Evolutionary conservation across 2,329 filamentous ascomycete species (phyloP).

Genomic region (Xylariales sp.): DNA sequence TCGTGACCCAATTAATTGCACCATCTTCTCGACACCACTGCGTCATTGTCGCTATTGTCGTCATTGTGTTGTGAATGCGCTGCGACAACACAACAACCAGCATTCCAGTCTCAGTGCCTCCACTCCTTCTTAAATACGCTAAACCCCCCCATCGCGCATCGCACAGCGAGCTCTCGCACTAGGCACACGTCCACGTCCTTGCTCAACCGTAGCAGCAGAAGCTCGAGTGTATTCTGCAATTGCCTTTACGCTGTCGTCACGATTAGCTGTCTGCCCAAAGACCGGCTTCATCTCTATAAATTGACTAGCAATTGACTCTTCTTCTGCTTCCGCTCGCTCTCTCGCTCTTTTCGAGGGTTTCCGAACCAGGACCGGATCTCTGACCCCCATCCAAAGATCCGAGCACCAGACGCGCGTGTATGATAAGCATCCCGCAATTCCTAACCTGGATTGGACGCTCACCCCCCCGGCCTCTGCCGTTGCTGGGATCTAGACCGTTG

Average conservation of each 20-base stretch:
- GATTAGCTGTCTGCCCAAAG: not conserved
- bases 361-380: not conserved
- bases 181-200: conserved; percentile 6
- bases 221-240: not conserved
- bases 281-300: conserved; percentile 13
- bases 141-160: not conserved
- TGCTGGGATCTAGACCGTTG: conserved; percentile 18
- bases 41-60: not conserved
- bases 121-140: conserved; percentile 23
- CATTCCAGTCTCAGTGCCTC: conserved; percentile 26
- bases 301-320: conserved; percentile 6
- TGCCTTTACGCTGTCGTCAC: conserved; percentile 4
- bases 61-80: not conserved
- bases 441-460: conserved; percentile 14
- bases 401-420: conserved; percentile 15
- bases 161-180: conserved; percentile 1
- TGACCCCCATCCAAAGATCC: conserved; percentile 3
- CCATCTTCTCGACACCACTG: conserved; percentile 13
- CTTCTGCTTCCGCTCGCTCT: not conserved
- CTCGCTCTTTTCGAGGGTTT: not conserved
- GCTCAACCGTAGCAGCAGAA: not conserved
- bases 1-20: conserved; percentile 26
- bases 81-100: conserved; percentile 8
- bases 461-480: conserved; percentile 15
- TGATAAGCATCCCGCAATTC: conserved; percentile 26